These are phyloP conservation scores for Rhamnella rubrinervis DNA, from an alignment of 331 rosid species.

Conservation along the genomic window DNA sequence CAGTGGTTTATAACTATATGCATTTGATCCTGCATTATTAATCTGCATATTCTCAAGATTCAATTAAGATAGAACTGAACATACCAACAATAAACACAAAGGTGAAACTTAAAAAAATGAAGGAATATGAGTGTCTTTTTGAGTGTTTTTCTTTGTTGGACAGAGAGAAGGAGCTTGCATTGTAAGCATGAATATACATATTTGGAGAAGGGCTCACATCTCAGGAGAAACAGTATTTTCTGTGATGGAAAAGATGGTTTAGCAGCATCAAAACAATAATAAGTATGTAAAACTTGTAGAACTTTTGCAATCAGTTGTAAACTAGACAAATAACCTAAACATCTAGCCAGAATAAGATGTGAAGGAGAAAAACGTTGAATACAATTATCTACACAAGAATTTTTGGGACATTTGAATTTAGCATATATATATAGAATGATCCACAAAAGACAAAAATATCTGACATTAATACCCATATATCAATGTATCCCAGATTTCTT, in stretches of 20 bases:
- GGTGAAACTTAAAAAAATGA: neutral
- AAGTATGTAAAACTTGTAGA: no score
- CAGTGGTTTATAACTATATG: constrained; percentile 85
- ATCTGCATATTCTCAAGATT: constrained; percentile 65
- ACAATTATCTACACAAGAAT: neutral
- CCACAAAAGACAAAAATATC: constrained; percentile 8
- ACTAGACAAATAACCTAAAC: no score
- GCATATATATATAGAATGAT: neutral
- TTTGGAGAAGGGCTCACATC: no score
- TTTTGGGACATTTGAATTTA: neutral
- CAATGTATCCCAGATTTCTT: constrained; percentile 68
- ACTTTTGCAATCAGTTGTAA: no score
- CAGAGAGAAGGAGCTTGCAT: no score
- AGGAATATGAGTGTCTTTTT: neutral
- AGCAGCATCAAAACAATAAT: no score
- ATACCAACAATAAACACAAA: constrained; percentile 16
- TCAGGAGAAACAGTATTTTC: no score
- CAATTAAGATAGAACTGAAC: constrained; percentile 30
- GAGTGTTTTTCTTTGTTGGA: no score
- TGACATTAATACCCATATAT: constrained; percentile 72
- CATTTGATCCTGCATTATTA: constrained; percentile 98
- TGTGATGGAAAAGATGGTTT: no score
- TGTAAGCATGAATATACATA: no score
- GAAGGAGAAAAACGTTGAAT: neutral
- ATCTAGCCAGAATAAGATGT: no score